phyloP scores from a whole-genome alignment of 306 rosid genomes.

The Mimosa pudica region DNA sequence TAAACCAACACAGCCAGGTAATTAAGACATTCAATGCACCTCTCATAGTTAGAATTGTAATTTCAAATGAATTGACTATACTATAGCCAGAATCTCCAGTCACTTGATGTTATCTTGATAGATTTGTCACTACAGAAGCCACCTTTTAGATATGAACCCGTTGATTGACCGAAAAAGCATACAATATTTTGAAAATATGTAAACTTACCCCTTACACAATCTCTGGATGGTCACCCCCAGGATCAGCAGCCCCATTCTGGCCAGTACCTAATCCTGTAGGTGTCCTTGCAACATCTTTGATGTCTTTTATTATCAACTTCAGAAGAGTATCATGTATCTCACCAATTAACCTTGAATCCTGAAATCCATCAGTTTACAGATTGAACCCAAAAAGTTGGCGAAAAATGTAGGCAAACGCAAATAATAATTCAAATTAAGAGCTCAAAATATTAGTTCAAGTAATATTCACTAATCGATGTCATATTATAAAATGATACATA shows the following conservation, averaged over 20 bases:
- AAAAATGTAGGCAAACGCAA: not conserved
- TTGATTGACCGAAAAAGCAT: conserved; percentile 22
- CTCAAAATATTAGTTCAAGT: conserved; percentile 31
- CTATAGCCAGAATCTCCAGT: too few relatives aligned
- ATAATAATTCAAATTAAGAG: conserved; percentile 12
- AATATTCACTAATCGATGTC: conserved; percentile 35
- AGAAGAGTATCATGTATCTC: conserved; percentile 93
- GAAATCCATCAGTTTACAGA: conserved; percentile 40
- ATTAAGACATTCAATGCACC: too few relatives aligned
- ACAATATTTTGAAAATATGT: conserved; percentile 21
- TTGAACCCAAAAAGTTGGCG: conserved; percentile 27
- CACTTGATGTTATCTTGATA: too few relatives aligned
- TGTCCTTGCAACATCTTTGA: conserved; percentile 98
- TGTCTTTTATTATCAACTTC: conserved; percentile 85
- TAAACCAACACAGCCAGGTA: too few relatives aligned
- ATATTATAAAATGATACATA: too few relatives aligned
- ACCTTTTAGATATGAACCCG: not conserved
- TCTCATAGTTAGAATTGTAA: too few relatives aligned
- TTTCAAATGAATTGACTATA: too few relatives aligned
- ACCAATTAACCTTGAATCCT: conserved; percentile 96
- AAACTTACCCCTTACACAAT: conserved; percentile 93
- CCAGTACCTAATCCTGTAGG: conserved; percentile 82
- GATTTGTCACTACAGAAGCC: too few relatives aligned
- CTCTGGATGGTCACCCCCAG: conserved; percentile 97
- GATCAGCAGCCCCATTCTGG: conserved; percentile 91